Evolutionary conservation across 1,284 basidiomycete species (phyloP).

Genomic region (Melampsora abietis-canadensis): DNA sequence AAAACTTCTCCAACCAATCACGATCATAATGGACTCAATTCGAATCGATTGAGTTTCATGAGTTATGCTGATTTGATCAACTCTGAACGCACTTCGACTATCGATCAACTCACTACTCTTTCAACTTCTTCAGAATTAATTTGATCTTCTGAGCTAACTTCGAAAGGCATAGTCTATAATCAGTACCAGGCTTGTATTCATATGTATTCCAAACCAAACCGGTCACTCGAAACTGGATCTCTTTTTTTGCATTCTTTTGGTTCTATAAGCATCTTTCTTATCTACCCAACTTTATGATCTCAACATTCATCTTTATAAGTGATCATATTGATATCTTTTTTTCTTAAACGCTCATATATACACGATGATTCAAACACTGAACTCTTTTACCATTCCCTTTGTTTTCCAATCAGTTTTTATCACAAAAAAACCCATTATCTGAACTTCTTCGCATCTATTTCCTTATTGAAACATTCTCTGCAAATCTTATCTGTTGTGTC

Average conservation of each 20-base stretch:
- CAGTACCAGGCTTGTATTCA: too few relatives aligned
- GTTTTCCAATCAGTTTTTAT: too few relatives aligned
- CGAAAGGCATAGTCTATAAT: too few relatives aligned
- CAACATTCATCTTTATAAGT: neutral
- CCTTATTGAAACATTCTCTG: too few relatives aligned
- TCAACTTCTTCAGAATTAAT: neutral
- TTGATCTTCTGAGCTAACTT: too few relatives aligned
- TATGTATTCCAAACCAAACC: too few relatives aligned
- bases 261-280: neutral
- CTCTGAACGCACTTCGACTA: constrained; percentile 8
- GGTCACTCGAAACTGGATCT: too few relatives aligned
- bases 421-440: too few relatives aligned
- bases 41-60: constrained; percentile 29
- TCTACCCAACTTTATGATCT: neutral
- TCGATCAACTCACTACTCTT: neutral
- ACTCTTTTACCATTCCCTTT: neutral
- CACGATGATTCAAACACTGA: neutral
- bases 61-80: constrained; percentile 30
- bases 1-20: neutral
- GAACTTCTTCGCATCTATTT: too few relatives aligned
- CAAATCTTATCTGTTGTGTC: too few relatives aligned
- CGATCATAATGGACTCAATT: neutral
- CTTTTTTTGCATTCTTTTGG: neutral
- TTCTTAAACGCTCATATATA: neutral
- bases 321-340: neutral